These are phyloP conservation scores for Linaria vulgaris DNA, from an alignment of 257 asterid species.

Conservation along the genomic window DNA sequence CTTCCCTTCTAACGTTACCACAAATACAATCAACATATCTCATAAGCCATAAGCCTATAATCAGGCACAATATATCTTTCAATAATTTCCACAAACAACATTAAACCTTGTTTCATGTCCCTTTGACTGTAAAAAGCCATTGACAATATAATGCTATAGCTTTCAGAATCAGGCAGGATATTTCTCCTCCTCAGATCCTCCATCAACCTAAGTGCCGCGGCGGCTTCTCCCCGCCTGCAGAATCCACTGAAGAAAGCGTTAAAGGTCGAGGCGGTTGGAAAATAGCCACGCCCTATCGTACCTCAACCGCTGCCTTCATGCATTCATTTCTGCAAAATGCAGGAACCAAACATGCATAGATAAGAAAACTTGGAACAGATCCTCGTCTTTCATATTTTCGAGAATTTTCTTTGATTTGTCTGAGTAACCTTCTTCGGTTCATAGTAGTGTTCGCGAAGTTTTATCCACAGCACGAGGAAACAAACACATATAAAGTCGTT, in stretches of 20 bases:
- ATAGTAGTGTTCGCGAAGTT: constrained; percentile 42
- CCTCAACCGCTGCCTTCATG: constrained; percentile 61
- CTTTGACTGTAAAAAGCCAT: constrained; percentile 40
- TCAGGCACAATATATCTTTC: constrained; percentile 54
- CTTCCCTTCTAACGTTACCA: constrained; percentile 29
- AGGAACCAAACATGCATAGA: constrained; percentile 52
- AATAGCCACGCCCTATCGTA: constrained; percentile 54
- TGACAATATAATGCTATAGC: constrained; percentile 46
- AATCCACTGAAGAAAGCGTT: constrained; percentile 53
- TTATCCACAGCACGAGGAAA: constrained; percentile 66
- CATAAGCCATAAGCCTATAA: constrained; percentile 41
- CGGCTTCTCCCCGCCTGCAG: constrained; percentile 52
- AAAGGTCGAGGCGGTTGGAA: constrained; percentile 52
- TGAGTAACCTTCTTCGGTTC: constrained; percentile 35
- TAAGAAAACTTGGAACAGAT: constrained; percentile 55
- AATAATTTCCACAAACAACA: constrained; percentile 57
- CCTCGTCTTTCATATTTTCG: constrained; percentile 54
- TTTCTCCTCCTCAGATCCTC: constrained; percentile 66
- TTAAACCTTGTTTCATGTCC: constrained; percentile 47
- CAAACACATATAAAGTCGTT: constrained; percentile 39
- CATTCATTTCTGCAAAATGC: constrained; percentile 43
- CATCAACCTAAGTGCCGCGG: constrained; percentile 52
- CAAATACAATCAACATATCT: constrained; percentile 52
- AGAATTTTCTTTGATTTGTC: constrained; percentile 50
- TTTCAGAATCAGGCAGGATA: constrained; percentile 50